A percentile compares a stretch with the other conserved stretches of the same genome.
Conservation (phyloP, 495 filamentous ascomycete genomes). For the Daldinia decipiens region DNA sequence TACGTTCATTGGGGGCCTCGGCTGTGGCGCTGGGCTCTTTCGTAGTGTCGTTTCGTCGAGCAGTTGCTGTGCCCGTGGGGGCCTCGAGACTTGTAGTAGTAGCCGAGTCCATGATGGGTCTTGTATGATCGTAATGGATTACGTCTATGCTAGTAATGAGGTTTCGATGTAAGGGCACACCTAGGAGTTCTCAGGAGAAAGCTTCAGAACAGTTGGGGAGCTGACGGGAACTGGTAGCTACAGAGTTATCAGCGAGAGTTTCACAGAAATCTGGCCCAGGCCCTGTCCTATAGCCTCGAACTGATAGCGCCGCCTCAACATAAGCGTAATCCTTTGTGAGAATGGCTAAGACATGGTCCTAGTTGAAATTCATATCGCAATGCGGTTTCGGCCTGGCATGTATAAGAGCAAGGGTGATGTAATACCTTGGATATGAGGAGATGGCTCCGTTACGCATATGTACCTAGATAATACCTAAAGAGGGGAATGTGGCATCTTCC, state of each 20-base stretch:
- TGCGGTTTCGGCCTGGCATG: constrained; percentile 15
- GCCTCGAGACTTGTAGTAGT: constrained; percentile 44
- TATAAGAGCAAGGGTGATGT: constrained; percentile 9
- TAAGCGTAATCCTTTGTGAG: constrained; percentile 18
- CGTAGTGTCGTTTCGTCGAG: constrained; percentile 33
- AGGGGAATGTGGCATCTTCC: constrained; percentile 22
- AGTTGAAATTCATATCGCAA: constrained; percentile 6
- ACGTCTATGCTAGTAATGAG: constrained; percentile 5
- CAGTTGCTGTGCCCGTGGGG: constrained; percentile 18
- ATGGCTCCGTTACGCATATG: constrained; percentile 3
- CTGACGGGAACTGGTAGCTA: neutral
- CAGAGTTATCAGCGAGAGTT: constrained; percentile 21
- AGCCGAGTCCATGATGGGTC: constrained; percentile 42
- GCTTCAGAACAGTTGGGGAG: neutral
- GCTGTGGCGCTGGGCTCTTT: constrained; percentile 7
- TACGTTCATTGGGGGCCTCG: constrained; percentile 1
- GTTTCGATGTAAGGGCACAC: neutral
- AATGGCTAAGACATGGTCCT: constrained; percentile 23
- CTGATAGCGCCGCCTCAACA: constrained; percentile 16
- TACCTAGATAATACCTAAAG: constrained; percentile 18
- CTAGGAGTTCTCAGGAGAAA: neutral
- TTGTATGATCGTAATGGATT: constrained; percentile 7
- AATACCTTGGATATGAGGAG: constrained; percentile 8
- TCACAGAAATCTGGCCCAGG: neutral
- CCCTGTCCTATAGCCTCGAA: neutral